phyloP scores from a whole-genome alignment of 2,329 filamentous ascomycete genomes.

The Exserohilum rostratum region DNA sequence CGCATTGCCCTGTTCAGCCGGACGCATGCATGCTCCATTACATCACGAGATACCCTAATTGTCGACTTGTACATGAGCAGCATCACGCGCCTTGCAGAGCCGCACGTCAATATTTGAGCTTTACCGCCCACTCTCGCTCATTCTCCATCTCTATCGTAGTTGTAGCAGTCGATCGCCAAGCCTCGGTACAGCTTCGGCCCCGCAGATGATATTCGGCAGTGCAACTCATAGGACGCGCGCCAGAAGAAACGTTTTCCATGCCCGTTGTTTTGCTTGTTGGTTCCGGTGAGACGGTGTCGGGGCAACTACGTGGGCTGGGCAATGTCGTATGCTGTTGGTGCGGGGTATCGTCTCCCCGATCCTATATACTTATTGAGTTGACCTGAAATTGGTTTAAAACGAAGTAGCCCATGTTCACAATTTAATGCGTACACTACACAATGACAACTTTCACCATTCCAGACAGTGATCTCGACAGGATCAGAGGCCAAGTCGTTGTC shows the following conservation, averaged over 20 bases:
- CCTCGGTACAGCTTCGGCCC: neutral
- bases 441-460: conserved; percentile 53
- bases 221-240: neutral
- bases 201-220: neutral
- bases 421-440: neutral
- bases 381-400: neutral
- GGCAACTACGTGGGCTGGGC: neutral
- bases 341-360: neutral
- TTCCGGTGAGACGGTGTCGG: neutral
- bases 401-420: neutral
- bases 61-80: conserved; percentile 4
- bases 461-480: conserved; percentile 51
- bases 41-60: conserved; percentile 3
- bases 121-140: neutral
- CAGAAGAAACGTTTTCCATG: neutral
- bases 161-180: neutral
- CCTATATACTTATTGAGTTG: too few species aligned
- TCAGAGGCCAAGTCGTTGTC: conserved; percentile 60
- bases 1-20: neutral
- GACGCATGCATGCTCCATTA: neutral
- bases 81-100: neutral
- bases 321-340: neutral
- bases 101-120: neutral
- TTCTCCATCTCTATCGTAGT: neutral
- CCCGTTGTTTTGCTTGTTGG: neutral